Conservation (phyloP, 441 rosid species). For the Adansonia madagascariensis region DNA sequence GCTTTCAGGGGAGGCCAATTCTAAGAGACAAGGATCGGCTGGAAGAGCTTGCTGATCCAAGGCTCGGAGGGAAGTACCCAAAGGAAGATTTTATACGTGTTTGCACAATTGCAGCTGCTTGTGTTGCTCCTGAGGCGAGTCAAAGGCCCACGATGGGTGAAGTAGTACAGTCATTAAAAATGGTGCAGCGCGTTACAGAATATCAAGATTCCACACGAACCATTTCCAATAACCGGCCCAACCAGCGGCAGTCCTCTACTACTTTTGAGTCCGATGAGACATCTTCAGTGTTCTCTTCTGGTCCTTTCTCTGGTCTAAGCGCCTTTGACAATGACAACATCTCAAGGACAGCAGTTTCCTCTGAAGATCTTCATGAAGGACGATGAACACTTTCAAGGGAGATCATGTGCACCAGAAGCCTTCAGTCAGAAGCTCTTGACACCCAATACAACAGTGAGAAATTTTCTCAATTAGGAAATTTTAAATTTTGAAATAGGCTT, state of each 20-base stretch:
- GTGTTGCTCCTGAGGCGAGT: slow-evolving; percentile 91
- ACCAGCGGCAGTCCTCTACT: slow-evolving; percentile 79
- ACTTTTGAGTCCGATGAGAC: slow-evolving; percentile 92
- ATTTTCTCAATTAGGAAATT: slow-evolving; percentile 21
- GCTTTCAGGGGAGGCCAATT: slow-evolving; percentile 82
- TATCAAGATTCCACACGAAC: slow-evolving; percentile 59
- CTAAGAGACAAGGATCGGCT: slow-evolving; percentile 89
- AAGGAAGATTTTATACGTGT: slow-evolving; percentile 94
- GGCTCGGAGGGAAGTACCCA: slow-evolving; percentile 76
- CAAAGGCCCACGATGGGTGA: slow-evolving; percentile 98
- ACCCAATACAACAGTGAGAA: slow-evolving; percentile 25
- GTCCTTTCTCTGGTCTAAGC: slow-evolving; percentile 85
- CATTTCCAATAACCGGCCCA: slow-evolving; percentile 55
- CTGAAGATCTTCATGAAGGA: slow-evolving; percentile 97
- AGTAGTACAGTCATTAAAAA: slow-evolving; percentile 96
- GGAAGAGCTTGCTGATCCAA: slow-evolving; percentile 85
- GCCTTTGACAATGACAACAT: slow-evolving; percentile 77
- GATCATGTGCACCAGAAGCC: slow-evolving; percentile 27
- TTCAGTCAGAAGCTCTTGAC: slow-evolving; percentile 23
- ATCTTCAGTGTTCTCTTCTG: slow-evolving; percentile 94
- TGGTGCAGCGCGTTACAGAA: slow-evolving; percentile 85
- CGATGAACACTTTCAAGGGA: slow-evolving; percentile 44
- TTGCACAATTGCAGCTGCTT: slow-evolving; percentile 98
- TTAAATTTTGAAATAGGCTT: slow-evolving; percentile 23
- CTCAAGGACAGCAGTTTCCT: slow-evolving; percentile 75